A percentile compares a stretch with the other conserved stretches of the same genome.
Evolutionary conservation across 1,284 basidiomycete species (phyloP).

Genomic region (Malassezia yamatoensis): DNA sequence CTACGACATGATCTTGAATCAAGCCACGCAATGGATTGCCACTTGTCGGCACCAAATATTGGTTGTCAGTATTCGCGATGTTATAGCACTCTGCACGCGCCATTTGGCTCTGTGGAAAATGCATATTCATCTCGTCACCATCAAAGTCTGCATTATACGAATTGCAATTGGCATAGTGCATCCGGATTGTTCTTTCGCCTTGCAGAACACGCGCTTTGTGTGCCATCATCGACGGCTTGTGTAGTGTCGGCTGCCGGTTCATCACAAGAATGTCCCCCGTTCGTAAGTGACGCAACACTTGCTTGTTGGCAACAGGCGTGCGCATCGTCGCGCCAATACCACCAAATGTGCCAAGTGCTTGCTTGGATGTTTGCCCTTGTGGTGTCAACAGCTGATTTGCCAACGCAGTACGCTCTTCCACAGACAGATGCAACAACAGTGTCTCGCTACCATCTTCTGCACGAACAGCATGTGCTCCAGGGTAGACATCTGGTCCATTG

Average conservation of each 20-base stretch:
- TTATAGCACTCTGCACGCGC: constrained; percentile 67
- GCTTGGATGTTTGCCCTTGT: constrained; percentile 57
- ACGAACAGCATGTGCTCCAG: constrained; percentile 87
- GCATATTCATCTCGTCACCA: constrained; percentile 99
- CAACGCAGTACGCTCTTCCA: constrained; percentile 80
- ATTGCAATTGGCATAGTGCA: constrained; percentile 99
- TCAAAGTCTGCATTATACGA: constrained; percentile 99
- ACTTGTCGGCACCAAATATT: constrained; percentile 95
- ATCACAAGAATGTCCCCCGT: constrained; percentile 94
- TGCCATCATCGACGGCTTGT: constrained; percentile 99
- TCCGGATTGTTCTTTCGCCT: constrained; percentile 96
- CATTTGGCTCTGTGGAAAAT: constrained; percentile 90
- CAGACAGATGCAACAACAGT: constrained; percentile 60
- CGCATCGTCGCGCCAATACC: constrained; percentile 40
- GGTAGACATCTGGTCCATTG: constrained; percentile 77
- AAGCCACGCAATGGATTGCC: constrained; percentile 94
- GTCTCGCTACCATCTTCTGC: constrained; percentile 66
- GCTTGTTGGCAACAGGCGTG: constrained; percentile 67
- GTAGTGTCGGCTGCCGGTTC: constrained; percentile 95
- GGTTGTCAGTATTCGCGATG: constrained; percentile 96
- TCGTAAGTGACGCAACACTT: constrained; percentile 86
- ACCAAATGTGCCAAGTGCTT: constrained; percentile 41
- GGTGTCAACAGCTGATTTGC: constrained; percentile 95
- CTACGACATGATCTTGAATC: constrained; percentile 98
- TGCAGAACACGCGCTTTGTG: constrained; percentile 83